Percentiles rank a stretch among this genome's conserved stretches.
Conservation (phyloP, 768 basidiomycete genomes). For the Imleria badia region DNA sequence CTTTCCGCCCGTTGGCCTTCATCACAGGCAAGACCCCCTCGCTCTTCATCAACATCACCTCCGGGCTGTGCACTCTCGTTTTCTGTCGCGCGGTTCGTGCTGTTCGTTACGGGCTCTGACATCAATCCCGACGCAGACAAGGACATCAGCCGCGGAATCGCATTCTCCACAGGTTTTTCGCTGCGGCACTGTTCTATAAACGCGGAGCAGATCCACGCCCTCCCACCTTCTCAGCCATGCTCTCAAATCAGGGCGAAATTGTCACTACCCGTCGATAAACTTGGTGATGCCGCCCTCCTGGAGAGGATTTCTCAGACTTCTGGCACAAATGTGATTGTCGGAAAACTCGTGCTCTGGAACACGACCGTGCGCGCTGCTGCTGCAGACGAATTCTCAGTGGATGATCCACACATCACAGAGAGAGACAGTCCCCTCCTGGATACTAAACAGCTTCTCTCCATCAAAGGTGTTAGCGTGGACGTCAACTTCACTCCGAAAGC, state of each 20-base stretch:
- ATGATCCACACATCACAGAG: conserved; percentile 61
- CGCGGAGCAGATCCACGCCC: conserved; percentile 14
- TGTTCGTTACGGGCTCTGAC: conserved; percentile 77
- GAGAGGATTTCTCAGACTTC: conserved; percentile 36
- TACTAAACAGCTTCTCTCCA: conserved; percentile 43
- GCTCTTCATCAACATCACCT: conserved; percentile 43
- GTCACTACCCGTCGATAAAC: conserved; percentile 50
- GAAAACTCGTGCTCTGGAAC: conserved; percentile 47
- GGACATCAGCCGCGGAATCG: conserved; percentile 68
- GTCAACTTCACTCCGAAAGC: conserved; percentile 19
- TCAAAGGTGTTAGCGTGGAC: conserved; percentile 36
- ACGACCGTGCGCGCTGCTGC: conserved; percentile 59
- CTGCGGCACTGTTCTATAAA: conserved; percentile 54
- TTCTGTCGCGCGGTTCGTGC: conserved; percentile 58
- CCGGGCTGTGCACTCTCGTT: conserved; percentile 55
- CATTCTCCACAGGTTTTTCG: conserved; percentile 52
- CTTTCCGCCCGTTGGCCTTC: conserved; percentile 26
- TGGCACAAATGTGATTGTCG: conserved; percentile 40
- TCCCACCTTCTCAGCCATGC: conserved; percentile 28
- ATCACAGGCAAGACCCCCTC: conserved; percentile 7
- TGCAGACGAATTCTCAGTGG: conserved; percentile 64
- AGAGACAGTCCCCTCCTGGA: conserved; percentile 47
- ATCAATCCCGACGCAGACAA: conserved; percentile 69
- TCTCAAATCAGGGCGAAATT: conserved; percentile 53
- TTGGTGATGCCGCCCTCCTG: conserved; percentile 45